phyloP scores from a whole-genome alignment of 208 protist species.

The Leishmania tropica region DNA sequence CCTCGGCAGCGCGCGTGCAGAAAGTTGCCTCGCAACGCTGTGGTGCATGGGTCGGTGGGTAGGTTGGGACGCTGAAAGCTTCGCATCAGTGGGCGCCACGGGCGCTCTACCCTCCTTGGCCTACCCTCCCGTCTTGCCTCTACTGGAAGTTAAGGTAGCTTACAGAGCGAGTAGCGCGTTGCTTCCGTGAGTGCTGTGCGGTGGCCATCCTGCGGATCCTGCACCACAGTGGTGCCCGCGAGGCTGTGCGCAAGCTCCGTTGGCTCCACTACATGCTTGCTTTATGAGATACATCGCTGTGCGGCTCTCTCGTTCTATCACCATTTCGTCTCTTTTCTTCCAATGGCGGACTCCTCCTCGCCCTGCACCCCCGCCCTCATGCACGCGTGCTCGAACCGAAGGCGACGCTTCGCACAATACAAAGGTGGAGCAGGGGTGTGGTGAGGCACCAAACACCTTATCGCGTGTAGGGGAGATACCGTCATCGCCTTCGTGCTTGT shows the following conservation, averaged over 20 bases:
- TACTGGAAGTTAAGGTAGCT: neutral
- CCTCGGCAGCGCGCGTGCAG: neutral
- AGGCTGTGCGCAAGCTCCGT: constrained; percentile 4
- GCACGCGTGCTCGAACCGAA: neutral
- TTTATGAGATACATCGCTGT: neutral
- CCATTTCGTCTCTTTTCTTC: neutral
- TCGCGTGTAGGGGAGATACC: neutral
- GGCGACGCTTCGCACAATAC: neutral
- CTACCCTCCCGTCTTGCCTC: neutral
- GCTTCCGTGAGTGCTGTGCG: neutral
- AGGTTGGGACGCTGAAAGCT: neutral
- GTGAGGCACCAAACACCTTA: neutral
- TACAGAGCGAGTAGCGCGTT: neutral
- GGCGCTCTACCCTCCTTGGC: neutral
- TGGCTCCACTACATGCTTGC: neutral
- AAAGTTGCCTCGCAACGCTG: neutral
- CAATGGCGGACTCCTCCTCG: neutral
- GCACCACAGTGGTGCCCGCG: neutral
- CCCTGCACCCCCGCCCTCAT: neutral
- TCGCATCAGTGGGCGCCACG: neutral
- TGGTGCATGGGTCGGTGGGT: neutral
- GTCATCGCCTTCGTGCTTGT: neutral
- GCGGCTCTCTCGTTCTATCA: neutral
- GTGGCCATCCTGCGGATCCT: neutral
- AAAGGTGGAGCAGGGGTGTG: neutral